Percentiles rank a stretch among this genome's conserved stretches.
Evolutionary conservation across 2,329 filamentous ascomycete genomes (phyloP).

Genomic region (Penicillium italicum): DNA sequence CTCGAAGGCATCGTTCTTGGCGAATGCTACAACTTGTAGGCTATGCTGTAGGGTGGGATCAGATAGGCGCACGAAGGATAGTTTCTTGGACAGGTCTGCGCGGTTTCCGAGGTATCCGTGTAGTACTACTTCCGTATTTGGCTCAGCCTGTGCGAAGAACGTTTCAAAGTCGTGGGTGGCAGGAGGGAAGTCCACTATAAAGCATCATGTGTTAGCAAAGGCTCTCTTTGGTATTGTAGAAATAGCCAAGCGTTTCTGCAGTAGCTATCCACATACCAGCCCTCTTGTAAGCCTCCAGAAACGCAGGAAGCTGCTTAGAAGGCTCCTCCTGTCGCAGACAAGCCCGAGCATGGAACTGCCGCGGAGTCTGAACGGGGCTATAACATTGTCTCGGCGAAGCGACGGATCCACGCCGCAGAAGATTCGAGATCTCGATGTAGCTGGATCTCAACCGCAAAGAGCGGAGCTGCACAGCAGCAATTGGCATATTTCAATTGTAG

Average conservation of each 20-base stretch:
- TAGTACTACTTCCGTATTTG: slow-evolving; percentile 49
- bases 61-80: slow-evolving; percentile 65
- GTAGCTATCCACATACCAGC: slow-evolving; percentile 35
- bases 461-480: slow-evolving; percentile 6
- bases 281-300: slow-evolving; percentile 46
- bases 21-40: slow-evolving; percentile 51
- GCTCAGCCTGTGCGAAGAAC: slow-evolving; percentile 30
- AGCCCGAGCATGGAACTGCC: slow-evolving; percentile 24
- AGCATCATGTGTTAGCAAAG: slow-evolving; percentile 12
- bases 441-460: slow-evolving; percentile 1
- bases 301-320: slow-evolving; percentile 18
- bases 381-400: slow-evolving; percentile 7
- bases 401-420: slow-evolving; percentile 26
- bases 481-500: slow-evolving; percentile 5
- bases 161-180: slow-evolving; percentile 42
- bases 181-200: slow-evolving; percentile 46
- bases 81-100: slow-evolving; percentile 62
- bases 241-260: too few relatives aligned
- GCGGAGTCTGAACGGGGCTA: slow-evolving; percentile 1
- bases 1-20: slow-evolving; percentile 36
- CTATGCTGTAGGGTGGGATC: slow-evolving; percentile 44
- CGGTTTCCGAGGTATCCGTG: slow-evolving; percentile 71
- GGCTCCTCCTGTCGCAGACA: slow-evolving; percentile 22
- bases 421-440: slow-evolving; percentile 34
- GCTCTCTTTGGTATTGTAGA: neutral